A percentile compares a stretch with the other conserved stretches of the same genome.
These are phyloP conservation scores for Entamoeba dispar DNA, from an alignment of 208 protist species.

Conservation along the genomic window DNA sequence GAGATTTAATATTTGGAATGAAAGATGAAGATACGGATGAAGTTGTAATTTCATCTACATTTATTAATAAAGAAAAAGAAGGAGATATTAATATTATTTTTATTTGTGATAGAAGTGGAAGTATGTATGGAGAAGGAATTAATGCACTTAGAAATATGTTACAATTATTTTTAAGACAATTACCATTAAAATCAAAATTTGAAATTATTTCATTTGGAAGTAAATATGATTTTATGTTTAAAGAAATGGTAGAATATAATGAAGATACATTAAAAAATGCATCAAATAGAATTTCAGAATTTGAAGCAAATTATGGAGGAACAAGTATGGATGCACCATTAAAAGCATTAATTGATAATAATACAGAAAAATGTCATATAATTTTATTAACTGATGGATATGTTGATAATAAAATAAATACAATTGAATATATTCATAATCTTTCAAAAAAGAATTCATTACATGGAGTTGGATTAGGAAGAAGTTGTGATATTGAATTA, in stretches of 20 bases:
- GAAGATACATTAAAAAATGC: neutral
- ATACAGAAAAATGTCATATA: neutral
- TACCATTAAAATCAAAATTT: neutral
- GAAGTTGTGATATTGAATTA: neutral
- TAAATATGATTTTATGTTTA: neutral
- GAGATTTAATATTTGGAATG: neutral
- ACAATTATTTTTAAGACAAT: neutral
- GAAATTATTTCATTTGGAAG: neutral
- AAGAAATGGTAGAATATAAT: neutral
- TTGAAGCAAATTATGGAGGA: neutral
- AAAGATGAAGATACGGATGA: neutral
- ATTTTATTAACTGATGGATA: neutral
- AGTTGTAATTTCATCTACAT: neutral
- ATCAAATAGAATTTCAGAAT: neutral
- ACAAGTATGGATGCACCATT: neutral
- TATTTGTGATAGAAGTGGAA: neutral
- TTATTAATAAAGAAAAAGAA: neutral
- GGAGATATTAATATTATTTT: neutral
- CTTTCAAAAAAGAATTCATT: neutral
- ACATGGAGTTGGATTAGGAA: neutral
- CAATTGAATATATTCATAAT: neutral
- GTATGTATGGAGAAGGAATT: neutral
- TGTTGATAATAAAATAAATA: neutral
- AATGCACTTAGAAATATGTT: neutral
- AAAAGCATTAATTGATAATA: neutral